phyloP scores from a whole-genome alignment of 1,284 basidiomycete genomes.

The Gymnopus androsaceus region DNA sequence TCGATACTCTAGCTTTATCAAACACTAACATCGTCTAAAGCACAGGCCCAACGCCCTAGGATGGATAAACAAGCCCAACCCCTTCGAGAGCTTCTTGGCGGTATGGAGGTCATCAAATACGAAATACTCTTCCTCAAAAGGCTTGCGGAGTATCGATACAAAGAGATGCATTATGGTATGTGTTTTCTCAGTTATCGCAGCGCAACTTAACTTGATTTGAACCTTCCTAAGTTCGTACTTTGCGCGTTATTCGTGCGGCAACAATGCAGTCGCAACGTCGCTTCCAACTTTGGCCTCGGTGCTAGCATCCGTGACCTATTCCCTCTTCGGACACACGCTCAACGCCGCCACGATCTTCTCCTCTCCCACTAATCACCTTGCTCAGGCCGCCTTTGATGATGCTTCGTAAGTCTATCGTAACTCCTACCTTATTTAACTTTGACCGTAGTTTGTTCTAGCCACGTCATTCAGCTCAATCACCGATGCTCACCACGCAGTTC shows the following conservation, averaged over 20 bases:
- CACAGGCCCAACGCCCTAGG: slow-evolving; percentile 56
- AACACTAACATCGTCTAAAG: slow-evolving; percentile 29
- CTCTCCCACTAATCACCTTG: slow-evolving; percentile 81
- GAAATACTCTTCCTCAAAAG: slow-evolving; percentile 73
- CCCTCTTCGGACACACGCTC: slow-evolving; percentile 65
- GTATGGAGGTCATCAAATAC: slow-evolving; percentile 90
- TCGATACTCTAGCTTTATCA: slow-evolving; percentile 2
- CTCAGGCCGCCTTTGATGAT: slow-evolving; percentile 78
- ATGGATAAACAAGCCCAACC: slow-evolving; percentile 87
- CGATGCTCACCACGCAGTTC: slow-evolving; percentile 78
- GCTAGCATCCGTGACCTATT: slow-evolving; percentile 84
- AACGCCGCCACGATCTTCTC: slow-evolving; percentile 78
- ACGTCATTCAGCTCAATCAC: slow-evolving; percentile 75
- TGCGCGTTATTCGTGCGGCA: slow-evolving; percentile 77
- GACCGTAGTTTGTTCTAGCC: slow-evolving; percentile 45
- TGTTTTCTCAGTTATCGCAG: slow-evolving; percentile 6
- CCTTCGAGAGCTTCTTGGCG: slow-evolving; percentile 81
- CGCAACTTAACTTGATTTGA: not conserved
- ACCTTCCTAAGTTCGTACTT: slow-evolving; percentile 66
- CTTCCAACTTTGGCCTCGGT: slow-evolving; percentile 84
- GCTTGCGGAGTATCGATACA: slow-evolving; percentile 69
- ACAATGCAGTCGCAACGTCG: slow-evolving; percentile 67
- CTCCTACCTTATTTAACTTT: not conserved
- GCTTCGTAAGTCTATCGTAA: slow-evolving; percentile 48
- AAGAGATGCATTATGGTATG: slow-evolving; percentile 75